These are phyloP conservation scores for Aspergillus haitiensis DNA, from an alignment of 495 filamentous ascomycete species.

Conservation along the genomic window DNA sequence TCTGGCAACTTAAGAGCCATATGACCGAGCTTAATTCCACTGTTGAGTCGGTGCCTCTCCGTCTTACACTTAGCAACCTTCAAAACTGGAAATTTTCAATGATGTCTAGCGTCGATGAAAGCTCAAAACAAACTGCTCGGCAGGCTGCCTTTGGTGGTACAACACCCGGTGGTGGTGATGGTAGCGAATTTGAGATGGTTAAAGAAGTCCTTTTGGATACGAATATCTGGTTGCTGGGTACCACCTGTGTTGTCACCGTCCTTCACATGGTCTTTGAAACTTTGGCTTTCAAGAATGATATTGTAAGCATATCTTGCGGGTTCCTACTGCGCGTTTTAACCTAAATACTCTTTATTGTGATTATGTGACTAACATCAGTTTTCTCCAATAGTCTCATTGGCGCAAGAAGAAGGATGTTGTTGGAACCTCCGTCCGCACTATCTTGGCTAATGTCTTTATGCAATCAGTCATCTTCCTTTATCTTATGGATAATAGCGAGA, in stretches of 20 bases:
- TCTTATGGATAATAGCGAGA: conserved; percentile 95
- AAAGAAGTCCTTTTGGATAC: conserved; percentile 93
- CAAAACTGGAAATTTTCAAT: conserved; percentile 89
- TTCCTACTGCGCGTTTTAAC: background rate
- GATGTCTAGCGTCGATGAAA: conserved; percentile 80
- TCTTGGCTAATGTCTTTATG: conserved; percentile 98
- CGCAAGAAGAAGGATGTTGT: conserved; percentile 99
- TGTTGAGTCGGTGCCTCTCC: conserved; percentile 76
- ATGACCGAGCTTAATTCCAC: conserved; percentile 95
- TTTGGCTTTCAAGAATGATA: conserved; percentile 95
- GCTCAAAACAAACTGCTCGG: conserved; percentile 74
- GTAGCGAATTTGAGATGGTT: conserved; percentile 89
- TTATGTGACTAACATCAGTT: conserved; percentile 22
- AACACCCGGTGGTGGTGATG: conserved; percentile 67
- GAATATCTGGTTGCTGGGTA: conserved; percentile 83
- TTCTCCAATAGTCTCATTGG: conserved; percentile 67
- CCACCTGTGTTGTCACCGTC: conserved; percentile 80
- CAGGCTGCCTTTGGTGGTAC: conserved; percentile 66
- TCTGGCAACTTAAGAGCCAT: conserved; percentile 90
- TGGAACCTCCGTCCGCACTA: conserved; percentile 91
- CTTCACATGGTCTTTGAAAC: conserved; percentile 95
- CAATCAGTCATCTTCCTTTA: conserved; percentile 95
- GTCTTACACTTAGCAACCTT: conserved; percentile 79
- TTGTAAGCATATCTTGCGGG: conserved; percentile 47
- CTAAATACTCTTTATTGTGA: background rate